Evolutionary conservation across 257 asterid species (phyloP), one percentile per base, ranked within the genome.

Genomic region (Echites panduratus): DNA sequence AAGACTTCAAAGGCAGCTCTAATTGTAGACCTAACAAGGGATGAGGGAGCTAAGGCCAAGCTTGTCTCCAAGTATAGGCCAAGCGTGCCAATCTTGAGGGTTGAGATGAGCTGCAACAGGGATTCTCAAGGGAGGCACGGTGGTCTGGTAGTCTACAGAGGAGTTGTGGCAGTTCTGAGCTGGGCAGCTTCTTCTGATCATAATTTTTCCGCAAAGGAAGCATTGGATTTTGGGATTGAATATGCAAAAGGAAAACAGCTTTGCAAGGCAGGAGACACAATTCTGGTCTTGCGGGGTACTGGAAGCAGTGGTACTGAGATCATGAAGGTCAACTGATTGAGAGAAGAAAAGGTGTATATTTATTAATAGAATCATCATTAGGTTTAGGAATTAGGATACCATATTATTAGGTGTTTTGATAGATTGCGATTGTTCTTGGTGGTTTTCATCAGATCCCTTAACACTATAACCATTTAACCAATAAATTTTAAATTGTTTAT

Each of bases 41-140:
- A 47, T 10, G 38, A 32, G 1, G 73, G 70, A 9, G 29, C 26
- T 22, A 63, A 35, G 0, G 72, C 78, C 8, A 61, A 68, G 56
- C 41, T 76, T 41, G 73, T 80, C 70, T 50, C 80, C 16, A 76
- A 72, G 75, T 80, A 76, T 14, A 44, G 83, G 49, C 80, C 84
- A 0, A 52, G 73, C 50, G 27, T 77, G 78, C 71, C 81, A 1
- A 76, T 80, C 70, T 9, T 74, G 17, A 53, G 70, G 0, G 84
- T 44, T 35, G 53, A 41, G 49, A 53, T n/a, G 54, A 50, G 38
- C 38, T 32, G 38, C 38, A 44, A 0, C 4, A 72, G 71, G 47
- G 83, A 74, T 41, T 26, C 66, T 61, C 73, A 64, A 4, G 73
- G 64, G 4, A 67, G 56, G 48, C 75, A 68, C 0, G 75, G 84